A percentile compares a stretch with the other conserved stretches of the same genome.
phyloP scores from a whole-genome alignment of 2,329 filamentous ascomycete genomes.

The Phyllachora maydis region DNA sequence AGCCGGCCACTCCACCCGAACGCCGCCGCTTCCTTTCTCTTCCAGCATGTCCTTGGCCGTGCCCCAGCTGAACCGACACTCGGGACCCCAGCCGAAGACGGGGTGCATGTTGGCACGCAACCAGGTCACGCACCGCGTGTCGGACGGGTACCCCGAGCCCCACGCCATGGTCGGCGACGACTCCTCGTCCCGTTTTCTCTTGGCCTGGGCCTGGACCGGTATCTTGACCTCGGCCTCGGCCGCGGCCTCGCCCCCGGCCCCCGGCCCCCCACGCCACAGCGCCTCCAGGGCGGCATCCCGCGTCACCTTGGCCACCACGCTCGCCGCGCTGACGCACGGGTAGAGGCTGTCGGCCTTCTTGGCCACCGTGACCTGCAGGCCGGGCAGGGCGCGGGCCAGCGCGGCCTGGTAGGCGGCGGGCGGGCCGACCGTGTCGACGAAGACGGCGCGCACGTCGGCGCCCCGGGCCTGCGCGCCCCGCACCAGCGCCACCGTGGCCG shows the following conservation, averaged over 20 bases:
- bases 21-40: conserved; percentile 40
- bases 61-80: conserved; percentile 90
- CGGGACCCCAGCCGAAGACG: conserved; percentile 83
- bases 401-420: conserved; percentile 69
- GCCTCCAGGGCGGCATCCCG: conserved; percentile 75
- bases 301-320: conserved; percentile 90
- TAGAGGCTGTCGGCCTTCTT: conserved; percentile 90
- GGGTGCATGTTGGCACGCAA: conserved; percentile 74
- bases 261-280: conserved; percentile 34
- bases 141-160: conserved; percentile 89
- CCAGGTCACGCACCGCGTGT: conserved; percentile 64
- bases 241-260: conserved; percentile 8
- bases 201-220: neutral
- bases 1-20: conserved; percentile 68
- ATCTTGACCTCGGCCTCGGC: no score
- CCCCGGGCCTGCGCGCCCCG: conserved; percentile 53
- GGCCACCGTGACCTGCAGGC: conserved; percentile 51
- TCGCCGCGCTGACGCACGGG: conserved; percentile 82
- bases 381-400: conserved; percentile 69
- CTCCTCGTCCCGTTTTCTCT: conserved; percentile 8
- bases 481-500: conserved; percentile 73
- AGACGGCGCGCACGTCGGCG: conserved; percentile 75
- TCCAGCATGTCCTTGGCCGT: conserved; percentile 90
- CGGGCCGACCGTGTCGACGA: conserved; percentile 82
- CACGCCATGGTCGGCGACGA: conserved; percentile 37